Base-by-base conservation (phyloP, 78 protist species). In the Dictyostelium citrinum region DNA sequence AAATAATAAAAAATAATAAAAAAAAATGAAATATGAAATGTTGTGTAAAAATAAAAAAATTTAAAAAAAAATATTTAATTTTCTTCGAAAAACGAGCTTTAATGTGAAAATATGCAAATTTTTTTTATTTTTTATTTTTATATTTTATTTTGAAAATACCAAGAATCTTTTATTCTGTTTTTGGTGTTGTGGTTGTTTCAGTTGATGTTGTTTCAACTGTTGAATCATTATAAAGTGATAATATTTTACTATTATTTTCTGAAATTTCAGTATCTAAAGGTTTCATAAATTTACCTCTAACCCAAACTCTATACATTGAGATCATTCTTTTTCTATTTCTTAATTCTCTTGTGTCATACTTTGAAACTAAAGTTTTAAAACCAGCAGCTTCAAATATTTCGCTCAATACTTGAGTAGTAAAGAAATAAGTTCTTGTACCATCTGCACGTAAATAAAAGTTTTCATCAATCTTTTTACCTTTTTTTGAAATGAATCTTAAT, bases 251-350 rank as follows among this genome's bases (percentile, higher is more conserved):
- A 27, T 77, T 77, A 77, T 45, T 55, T 10, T 75, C 31, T 39
- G 1, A 29, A 55, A 31, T 80, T 33, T 49, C 24, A 37, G n/a
- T 24, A 20, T 61, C 81, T 10, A 90, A 61, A 20, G 97, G 95
- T 67, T 90, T 95, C 45, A 72, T 84, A 31, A 86, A 95, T 37
- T 86, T 83, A 37, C 96, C 97, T 83, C 85, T 80, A 46, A 95
- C 70, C 97, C 97, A 95, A 33, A 95, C 97, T 58, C 97, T 91
- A 20, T 92, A 93, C 97, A 95, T 95, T 79, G 90, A 84, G 72
- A 95, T 84, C 90, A 72, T 77, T 24, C 29, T 94, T 82, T 95
- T 95, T 58, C 97, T 45, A 74, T 95, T 95, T 76, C 90, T 43
- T 10, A 93, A 31, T 79, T 86, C 93, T 67, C 96, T 61, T 8